Base-by-base conservation (phyloP, 208 protist species). In the Acanthamoeba polyphaga region DNA sequence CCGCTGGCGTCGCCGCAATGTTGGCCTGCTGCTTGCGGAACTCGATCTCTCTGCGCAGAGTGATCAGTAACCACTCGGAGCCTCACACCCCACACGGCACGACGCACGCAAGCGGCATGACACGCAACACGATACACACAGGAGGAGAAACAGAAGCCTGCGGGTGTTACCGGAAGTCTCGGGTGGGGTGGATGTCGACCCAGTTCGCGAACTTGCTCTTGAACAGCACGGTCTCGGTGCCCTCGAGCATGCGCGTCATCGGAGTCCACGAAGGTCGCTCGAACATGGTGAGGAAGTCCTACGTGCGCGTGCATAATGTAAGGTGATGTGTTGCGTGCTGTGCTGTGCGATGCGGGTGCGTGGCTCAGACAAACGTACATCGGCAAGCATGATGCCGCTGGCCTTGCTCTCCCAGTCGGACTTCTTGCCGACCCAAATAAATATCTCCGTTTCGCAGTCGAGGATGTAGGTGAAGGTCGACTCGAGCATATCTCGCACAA, bases 381-480 rank as follows among this genome's bases (percentile, higher is more conserved):
- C 89, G 53, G 89, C 89, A 22, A 93, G 64, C 58, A 93, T 93
- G 60, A 93, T 93, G 22, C 89, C 89, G 53, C 66, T 72, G 66
- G 89, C 66, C 89, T 93, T 93, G 68, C 89, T 93, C 89, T 93
- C 89, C 58, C 58, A 93, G 89, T 93, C 89, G 24, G 92, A 95
- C 58, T 68, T 89, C 76, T 88, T 97, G 51, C 96, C 96, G 13
- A 85, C 68, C 96, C 96, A 97, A 76, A 97, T 60, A 88, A 84
- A 97, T 22, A 97, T 32, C 88, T 97, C 93, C 19, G 95, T 97
- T 51, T 94, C 88, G 49, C 85, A 95, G 90, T 97, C 96, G 53
- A 97, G 49, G 51, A 97, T 97, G 85, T 95, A 97, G 27, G 58
- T 93, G 38, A 78, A 29, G 17, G 89, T 68, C 9, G 92, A 68